Percentiles rank a stretch among this genome's conserved stretches.
phyloP scores from a whole-genome alignment of 805 yeast species.

The Yarrowia sp. region DNA sequence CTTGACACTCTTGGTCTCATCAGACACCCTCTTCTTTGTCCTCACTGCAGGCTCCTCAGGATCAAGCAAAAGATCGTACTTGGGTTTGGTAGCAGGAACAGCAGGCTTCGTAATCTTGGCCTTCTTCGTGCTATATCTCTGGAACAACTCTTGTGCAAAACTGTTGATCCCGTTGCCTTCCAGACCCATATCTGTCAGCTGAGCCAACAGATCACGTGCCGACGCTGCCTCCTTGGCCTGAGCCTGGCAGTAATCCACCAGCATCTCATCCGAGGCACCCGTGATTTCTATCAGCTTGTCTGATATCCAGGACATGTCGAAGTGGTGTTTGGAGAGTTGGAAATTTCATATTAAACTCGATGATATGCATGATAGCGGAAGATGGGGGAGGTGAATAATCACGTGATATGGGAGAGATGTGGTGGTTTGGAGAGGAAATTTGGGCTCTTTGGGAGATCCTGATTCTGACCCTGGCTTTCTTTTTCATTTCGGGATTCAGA shows the following conservation, averaged over 20 bases:
- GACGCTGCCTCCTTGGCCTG: slow-evolving; percentile 45
- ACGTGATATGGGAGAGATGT: too few relatives aligned
- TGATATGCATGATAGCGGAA: background rate
- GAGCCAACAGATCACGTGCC: slow-evolving; percentile 36
- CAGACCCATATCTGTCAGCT: slow-evolving; percentile 45
- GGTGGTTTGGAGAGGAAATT: too few relatives aligned
- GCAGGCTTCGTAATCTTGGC: background rate
- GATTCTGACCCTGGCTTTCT: too few relatives aligned
- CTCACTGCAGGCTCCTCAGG: background rate
- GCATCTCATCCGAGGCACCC: slow-evolving; percentile 45
- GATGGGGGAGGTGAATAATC: too few relatives aligned
- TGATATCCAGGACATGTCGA: slow-evolving; percentile 42
- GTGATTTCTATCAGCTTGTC: slow-evolving; percentile 43
- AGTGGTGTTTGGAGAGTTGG: background rate
- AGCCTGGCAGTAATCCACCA: slow-evolving; percentile 47
- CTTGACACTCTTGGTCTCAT: slow-evolving; percentile 4
- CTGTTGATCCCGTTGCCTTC: slow-evolving; percentile 22
- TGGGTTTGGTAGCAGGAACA: background rate
- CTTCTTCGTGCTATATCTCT: slow-evolving; percentile 33
- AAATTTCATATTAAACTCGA: too few relatives aligned
- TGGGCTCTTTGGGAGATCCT: too few relatives aligned
- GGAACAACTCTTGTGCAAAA: slow-evolving; percentile 44
- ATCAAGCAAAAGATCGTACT: slow-evolving; percentile 30
- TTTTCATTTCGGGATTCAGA: too few relatives aligned
- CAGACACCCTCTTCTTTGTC: background rate